Evolutionary conservation across 768 basidiomycete genomes (phyloP), one percentile per base, ranked within the genome.

Genomic region (Phylloporus sp.): DNA sequence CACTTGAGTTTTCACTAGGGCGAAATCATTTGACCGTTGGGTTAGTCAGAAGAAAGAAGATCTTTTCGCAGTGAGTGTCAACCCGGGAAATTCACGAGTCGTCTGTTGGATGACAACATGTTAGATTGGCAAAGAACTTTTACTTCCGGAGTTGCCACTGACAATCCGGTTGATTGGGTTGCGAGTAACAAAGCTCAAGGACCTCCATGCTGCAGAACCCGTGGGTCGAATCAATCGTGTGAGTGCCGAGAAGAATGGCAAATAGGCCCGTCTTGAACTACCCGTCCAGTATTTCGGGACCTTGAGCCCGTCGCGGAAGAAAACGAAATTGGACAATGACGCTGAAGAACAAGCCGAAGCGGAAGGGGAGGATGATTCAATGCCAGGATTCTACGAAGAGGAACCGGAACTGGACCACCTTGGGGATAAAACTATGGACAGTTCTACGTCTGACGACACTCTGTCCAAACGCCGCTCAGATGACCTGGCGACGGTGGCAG

Each of bases 101-200:
- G 31, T 56, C 39, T 29, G 22, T 53, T 44, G 27, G 26, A 40
- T 22, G 33, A 23, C 52, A n/a, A 41, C 46, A 29, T 43, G 44
- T 21, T 59, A 91, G 81, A 81, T 81, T 41, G 94, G 91, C 7
- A 83, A 84, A 55, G 86, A 90, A 44, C 73, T 97, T 11, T 71
- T 99, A 13, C 73, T 84, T 46, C 77, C 84, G 7, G 92, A 94
- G 64, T 67, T 88, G 28, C 91, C 91, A 1, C 63, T 94, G 23
- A 80, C 77, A 24, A 69, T 98, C 20, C 78, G 95, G 26, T 72
- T 99, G 18, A 85, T 99, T 53, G 95, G 95, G 6, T 69, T 99
- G 22, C 74, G 94, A 36, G 75, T 95, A 9, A 93, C 90, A 4
- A 94, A 90, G 52, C 69, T 99, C 55, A 89, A 88, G 59, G 95